Conservation (phyloP, 2,329 filamentous ascomycete species). For the Cladosporium cucumerinum region DNA sequence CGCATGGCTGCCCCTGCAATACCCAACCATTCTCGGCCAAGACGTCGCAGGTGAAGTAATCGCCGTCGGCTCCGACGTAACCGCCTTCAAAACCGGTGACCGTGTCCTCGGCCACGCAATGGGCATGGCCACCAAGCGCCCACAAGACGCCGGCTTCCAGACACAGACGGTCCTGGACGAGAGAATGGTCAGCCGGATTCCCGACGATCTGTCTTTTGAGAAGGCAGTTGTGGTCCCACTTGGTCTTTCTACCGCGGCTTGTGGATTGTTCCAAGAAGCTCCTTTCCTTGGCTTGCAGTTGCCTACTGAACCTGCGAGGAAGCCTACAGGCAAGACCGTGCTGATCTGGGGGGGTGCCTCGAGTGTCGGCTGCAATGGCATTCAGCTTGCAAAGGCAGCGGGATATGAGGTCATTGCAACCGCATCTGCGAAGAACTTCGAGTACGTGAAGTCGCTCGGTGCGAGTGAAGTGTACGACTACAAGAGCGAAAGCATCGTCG, state of each 20-base stretch:
- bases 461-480: conserved; percentile 48
- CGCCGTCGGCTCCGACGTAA: conserved; percentile 29
- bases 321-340: conserved; percentile 34
- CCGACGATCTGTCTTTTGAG: conserved; percentile 21
- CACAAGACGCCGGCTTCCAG: conserved; percentile 23
- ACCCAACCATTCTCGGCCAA: conserved; percentile 26
- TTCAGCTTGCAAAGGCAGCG: conserved; percentile 43
- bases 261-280: conserved; percentile 22
- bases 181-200: conserved; percentile 19
- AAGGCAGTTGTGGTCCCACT: conserved; percentile 24
- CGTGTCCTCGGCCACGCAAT: conserved; percentile 25
- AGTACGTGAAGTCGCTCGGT: conserved; percentile 44
- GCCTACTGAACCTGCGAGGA: conserved; percentile 15
- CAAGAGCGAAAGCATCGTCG: conserved; percentile 13
- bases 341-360: conserved; percentile 54
- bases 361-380: conserved; percentile 45
- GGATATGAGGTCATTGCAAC: conserved; percentile 45
- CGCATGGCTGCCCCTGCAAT: conserved; percentile 30
- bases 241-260: conserved; percentile 23
- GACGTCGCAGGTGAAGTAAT: conserved; percentile 31
- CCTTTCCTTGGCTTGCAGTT: conserved; percentile 19
- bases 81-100: conserved; percentile 27
- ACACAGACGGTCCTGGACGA: conserved; percentile 19
- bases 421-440: conserved; percentile 44
- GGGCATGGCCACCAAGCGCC: conserved; percentile 17